Percentiles rank a stretch among this genome's conserved stretches.
Evolutionary conservation across 345 rosid genomes (phyloP).

Genomic region (Punica granatum): DNA sequence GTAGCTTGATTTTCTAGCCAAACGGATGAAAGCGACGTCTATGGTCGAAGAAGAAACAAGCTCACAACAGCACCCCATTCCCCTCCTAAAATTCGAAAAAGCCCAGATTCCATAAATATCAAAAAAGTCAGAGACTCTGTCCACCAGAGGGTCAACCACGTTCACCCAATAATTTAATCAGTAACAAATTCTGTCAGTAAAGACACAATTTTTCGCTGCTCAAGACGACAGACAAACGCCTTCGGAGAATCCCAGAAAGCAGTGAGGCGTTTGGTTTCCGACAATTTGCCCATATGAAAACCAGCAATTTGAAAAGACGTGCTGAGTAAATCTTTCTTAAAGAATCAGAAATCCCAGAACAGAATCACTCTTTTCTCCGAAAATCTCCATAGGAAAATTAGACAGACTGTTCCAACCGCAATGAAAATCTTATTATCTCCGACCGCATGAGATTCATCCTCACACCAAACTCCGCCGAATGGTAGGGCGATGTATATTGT

Average conservation of each 20-base stretch:
- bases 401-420: background rate
- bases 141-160: background rate
- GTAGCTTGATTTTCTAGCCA: constrained; percentile 8
- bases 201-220: background rate
- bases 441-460: background rate
- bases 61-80: background rate
- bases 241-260: background rate
- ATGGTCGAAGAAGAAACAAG: constrained; percentile 7
- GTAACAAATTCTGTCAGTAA: background rate
- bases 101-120: constrained; percentile 1
- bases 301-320: background rate
- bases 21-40: constrained; percentile 16
- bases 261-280: background rate
- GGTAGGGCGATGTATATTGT: background rate
- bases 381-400: background rate
- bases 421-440: background rate
- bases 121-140: background rate
- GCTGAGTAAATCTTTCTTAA: background rate
- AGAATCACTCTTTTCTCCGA: background rate
- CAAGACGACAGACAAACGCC: background rate
- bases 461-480: background rate
- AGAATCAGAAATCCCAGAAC: background rate
- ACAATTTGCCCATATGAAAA: background rate
- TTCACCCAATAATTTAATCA: background rate
- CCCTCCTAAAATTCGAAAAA: background rate